A percentile compares a stretch with the other conserved stretches of the same genome.
Conservation (phyloP, 257 asterid genomes). For the Jaltomata sinuosa region DNA sequence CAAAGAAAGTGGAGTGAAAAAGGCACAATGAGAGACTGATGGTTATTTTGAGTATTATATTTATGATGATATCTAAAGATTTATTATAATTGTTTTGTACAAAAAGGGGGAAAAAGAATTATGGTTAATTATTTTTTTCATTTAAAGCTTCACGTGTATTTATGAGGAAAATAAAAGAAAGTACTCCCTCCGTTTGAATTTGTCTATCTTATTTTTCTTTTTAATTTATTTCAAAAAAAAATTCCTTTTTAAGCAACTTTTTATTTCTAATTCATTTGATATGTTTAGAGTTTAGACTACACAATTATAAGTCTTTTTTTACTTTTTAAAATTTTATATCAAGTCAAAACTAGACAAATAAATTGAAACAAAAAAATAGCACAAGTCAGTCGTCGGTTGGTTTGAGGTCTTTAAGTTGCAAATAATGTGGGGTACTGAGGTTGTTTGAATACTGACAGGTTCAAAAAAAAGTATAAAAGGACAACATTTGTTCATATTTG, state of each 20-base stretch:
- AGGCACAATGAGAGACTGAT: neutral
- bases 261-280: too few relatives aligned
- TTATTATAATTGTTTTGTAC: neutral
- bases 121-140: neutral
- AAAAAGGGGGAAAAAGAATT: neutral
- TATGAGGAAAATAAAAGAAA: rapidly evolving
- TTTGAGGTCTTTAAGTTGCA: neutral
- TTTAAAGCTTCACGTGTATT: neutral
- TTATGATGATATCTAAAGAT: neutral
- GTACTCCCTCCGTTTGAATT: too few relatives aligned
- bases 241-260: too few relatives aligned
- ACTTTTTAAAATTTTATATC: neutral
- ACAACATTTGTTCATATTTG: neutral
- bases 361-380: too few relatives aligned
- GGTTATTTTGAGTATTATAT: neutral
- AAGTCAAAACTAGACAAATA: neutral
- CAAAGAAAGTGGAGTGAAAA: neutral
- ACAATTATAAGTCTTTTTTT: too few relatives aligned
- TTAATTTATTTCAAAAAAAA: too few relatives aligned
- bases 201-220: too few relatives aligned
- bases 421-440: neutral
- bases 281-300: too few relatives aligned
- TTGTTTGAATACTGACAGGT: neutral
- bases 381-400: neutral
- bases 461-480: neutral